A percentile compares a stretch with the other conserved stretches of the same genome.
Conservation (phyloP, 2,329 filamentous ascomycete species). For the Botrytis sinoallii region DNA sequence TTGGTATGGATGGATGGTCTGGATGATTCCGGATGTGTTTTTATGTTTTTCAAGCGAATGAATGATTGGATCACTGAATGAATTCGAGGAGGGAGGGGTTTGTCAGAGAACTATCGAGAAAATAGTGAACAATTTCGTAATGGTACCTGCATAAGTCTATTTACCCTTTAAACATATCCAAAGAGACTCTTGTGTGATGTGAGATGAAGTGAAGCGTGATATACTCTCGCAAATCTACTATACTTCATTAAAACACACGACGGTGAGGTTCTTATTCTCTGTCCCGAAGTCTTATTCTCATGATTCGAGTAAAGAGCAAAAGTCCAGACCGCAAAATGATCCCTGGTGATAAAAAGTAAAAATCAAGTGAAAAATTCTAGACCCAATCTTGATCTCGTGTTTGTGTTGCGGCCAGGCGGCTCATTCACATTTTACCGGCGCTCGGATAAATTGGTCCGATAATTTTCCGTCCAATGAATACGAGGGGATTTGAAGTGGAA, state of each 20-base stretch:
- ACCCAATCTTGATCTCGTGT: background rate
- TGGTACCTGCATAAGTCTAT: slow-evolving; percentile 4
- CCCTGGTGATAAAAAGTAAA: background rate
- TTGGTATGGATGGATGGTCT: background rate
- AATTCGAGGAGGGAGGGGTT: background rate
- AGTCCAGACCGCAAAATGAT: background rate
- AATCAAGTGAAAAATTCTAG: background rate
- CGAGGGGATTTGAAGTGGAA: background rate
- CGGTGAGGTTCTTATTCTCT: background rate
- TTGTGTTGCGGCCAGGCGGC: background rate
- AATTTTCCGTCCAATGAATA: background rate
- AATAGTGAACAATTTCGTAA: background rate
- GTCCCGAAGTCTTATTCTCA: background rate
- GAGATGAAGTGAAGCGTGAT: background rate
- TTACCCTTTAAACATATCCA: background rate
- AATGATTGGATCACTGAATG: background rate
- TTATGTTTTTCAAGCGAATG: background rate
- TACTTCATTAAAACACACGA: background rate
- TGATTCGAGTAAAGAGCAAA: background rate
- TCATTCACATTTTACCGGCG: background rate
- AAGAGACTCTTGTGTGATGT: background rate
- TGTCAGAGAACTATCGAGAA: background rate
- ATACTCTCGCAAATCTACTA: background rate
- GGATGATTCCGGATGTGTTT: background rate
- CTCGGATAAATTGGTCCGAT: background rate